phyloP scores from a whole-genome alignment of 1,139 yeast genomes.

The Chernovozyma aurita region DNA sequence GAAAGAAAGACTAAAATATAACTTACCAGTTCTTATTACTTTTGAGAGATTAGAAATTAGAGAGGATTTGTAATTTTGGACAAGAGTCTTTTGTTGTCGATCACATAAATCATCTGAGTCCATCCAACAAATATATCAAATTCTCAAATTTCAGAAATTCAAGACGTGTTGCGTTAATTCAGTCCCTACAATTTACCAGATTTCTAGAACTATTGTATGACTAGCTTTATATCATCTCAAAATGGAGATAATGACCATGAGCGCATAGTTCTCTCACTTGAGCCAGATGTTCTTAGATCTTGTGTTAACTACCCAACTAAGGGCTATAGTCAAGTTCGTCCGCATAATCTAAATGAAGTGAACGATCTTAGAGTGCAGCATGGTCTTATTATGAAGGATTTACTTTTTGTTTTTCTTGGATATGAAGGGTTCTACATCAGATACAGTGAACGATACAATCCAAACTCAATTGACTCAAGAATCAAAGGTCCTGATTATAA shows the following conservation, averaged over 20 bases:
- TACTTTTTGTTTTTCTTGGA: slow-evolving; percentile 67
- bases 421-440: slow-evolving; percentile 76
- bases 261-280: slow-evolving; percentile 13
- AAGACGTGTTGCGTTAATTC: too few species aligned
- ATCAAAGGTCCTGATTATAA: slow-evolving; percentile 72
- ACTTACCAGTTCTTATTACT: too few species aligned
- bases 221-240: slow-evolving; percentile 12
- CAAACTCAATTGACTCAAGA: slow-evolving; percentile 25
- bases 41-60: too few species aligned
- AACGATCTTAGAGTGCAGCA: slow-evolving; percentile 57
- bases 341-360: slow-evolving; percentile 42
- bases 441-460: slow-evolving; percentile 59
- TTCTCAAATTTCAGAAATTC: too few species aligned
- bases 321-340: slow-evolving; percentile 21
- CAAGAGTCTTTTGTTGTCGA: too few species aligned
- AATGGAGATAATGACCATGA: slow-evolving; percentile 12
- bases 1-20: too few species aligned
- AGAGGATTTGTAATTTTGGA: too few species aligned
- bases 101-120: too few species aligned
- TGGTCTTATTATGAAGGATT: slow-evolving; percentile 65
- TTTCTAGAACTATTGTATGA: too few species aligned
- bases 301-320: slow-evolving; percentile 13
- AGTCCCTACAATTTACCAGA: too few species aligned
- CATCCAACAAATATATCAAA: too few species aligned
- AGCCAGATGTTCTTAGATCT: slow-evolving; percentile 17